phyloP scores from a whole-genome alignment of 2,329 filamentous ascomycete species.

The Alternaria gansuensis region DNA sequence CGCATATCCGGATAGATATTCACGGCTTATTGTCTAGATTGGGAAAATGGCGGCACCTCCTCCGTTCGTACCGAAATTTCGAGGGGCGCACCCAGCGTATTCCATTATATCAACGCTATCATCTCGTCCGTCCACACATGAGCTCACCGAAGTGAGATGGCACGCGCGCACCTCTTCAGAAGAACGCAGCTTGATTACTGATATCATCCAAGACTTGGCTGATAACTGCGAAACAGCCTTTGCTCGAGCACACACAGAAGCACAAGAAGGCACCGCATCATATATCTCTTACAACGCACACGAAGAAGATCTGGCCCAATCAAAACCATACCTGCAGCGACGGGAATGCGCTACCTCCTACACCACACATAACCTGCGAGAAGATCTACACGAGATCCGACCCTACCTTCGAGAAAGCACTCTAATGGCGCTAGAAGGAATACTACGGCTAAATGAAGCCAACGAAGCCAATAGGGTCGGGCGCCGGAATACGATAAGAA shows the following conservation, averaged over 20 bases:
- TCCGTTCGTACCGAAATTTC: constrained; percentile 13
- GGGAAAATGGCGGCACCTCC: constrained; percentile 13
- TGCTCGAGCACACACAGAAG: constrained; percentile 21
- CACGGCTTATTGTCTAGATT: constrained; percentile 10
- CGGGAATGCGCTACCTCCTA: constrained; percentile 16
- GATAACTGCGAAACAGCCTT: constrained; percentile 27
- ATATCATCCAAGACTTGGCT: constrained; percentile 32
- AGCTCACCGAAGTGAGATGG: constrained; percentile 1
- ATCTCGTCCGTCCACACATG: constrained; percentile 1
- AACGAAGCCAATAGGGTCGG: background rate
- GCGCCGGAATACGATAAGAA: constrained; percentile 4
- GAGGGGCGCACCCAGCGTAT: constrained; percentile 4
- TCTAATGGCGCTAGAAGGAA: constrained; percentile 16
- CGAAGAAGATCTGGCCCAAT: constrained; percentile 15
- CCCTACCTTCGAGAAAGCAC: constrained; percentile 17
- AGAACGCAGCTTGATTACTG: constrained; percentile 25
- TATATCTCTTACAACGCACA: constrained; percentile 15
- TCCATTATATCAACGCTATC: constrained; percentile 11
- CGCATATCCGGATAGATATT: constrained; percentile 8
- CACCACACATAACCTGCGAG: constrained; percentile 15
- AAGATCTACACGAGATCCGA: constrained; percentile 20
- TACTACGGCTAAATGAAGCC: constrained; percentile 16
- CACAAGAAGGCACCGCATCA: constrained; percentile 11
- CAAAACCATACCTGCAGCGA: constrained; percentile 8
- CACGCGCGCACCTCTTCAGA: constrained; percentile 1